Percentiles rank a stretch among this genome's conserved stretches.
Evolutionary conservation across 805 yeast genomes (phyloP).

Genomic region (Saturnispora besseyi): DNA sequence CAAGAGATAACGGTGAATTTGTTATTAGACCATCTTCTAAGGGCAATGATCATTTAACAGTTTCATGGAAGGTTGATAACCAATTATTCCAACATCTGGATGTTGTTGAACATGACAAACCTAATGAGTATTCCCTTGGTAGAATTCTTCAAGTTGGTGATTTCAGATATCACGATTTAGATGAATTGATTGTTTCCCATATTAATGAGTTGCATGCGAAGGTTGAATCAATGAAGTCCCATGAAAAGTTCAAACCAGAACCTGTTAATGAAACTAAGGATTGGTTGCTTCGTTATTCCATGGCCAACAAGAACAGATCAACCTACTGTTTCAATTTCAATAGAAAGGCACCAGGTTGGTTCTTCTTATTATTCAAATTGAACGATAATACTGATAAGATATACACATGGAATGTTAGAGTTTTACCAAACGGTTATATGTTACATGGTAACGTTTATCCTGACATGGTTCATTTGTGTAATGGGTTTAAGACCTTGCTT

Average conservation of each 20-base stretch:
- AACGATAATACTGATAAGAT: conserved; percentile 53
- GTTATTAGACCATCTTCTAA: conserved; percentile 91
- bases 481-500: conserved; percentile 72
- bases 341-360: conserved; percentile 91
- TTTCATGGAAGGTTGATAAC: conserved; percentile 94
- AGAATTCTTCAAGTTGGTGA: conserved; percentile 53
- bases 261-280: conserved; percentile 69
- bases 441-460: conserved; percentile 76
- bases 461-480: conserved; percentile 80
- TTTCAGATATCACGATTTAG: conserved; percentile 73
- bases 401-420: conserved; percentile 82
- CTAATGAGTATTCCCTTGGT: conserved; percentile 55
- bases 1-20: conserved; percentile 81
- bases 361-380: conserved; percentile 76
- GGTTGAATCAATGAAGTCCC: conserved; percentile 73
- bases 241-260: conserved; percentile 85
- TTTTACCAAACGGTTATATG: conserved; percentile 80
- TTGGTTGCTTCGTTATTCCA: conserved; percentile 82
- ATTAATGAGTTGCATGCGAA: conserved; percentile 75
- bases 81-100: conserved; percentile 87
- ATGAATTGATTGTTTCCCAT: conserved; percentile 84
- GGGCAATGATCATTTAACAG: conserved; percentile 80
- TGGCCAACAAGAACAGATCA: conserved; percentile 83
- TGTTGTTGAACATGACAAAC: conserved; percentile 65
- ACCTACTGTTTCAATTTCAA: conserved; percentile 88